Percentiles rank a stretch among this genome's conserved stretches.
These are phyloP conservation scores for Annona squamosa DNA, from an alignment of 164 flowering plant genomes.

Conservation along the genomic window DNA sequence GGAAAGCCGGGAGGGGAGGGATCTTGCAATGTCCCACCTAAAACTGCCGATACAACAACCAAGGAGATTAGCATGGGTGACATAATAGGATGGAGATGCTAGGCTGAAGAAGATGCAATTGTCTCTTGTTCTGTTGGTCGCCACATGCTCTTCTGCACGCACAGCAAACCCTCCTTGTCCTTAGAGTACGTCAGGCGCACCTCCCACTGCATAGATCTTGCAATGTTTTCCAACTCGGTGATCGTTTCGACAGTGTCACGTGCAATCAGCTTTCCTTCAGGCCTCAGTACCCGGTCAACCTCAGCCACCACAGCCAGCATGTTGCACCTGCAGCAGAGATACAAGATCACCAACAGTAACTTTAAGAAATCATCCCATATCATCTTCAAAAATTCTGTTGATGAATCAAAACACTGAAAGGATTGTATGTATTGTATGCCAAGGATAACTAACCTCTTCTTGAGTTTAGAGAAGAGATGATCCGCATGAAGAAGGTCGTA, in stretches of 20 bases:
- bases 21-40: background rate
- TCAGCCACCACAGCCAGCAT: slow-evolving; percentile 61
- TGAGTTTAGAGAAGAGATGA: slow-evolving; percentile 80
- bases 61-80: background rate
- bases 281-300: slow-evolving; percentile 81
- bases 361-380: background rate
- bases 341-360: background rate
- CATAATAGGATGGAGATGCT: background rate
- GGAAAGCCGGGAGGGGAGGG: background rate
- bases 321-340: slow-evolving; percentile 48
- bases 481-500: slow-evolving; percentile 97
- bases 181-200: slow-evolving; percentile 67
- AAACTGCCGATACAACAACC: background rate
- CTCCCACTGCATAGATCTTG: slow-evolving; percentile 75
- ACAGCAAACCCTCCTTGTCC: slow-evolving; percentile 65
- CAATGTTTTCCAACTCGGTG: slow-evolving; percentile 51
- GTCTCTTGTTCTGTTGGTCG: slow-evolving; percentile 50
- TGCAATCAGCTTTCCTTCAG: slow-evolving; percentile 79
- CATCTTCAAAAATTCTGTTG: background rate
- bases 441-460: slow-evolving; percentile 40
- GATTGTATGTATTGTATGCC: background rate
- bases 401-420: background rate
- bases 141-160: slow-evolving; percentile 75
- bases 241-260: slow-evolving; percentile 68
- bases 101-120: background rate